Evolutionary conservation across 352 stramenopile species (phyloP).

Genomic region (Pythium dissotocum): DNA sequence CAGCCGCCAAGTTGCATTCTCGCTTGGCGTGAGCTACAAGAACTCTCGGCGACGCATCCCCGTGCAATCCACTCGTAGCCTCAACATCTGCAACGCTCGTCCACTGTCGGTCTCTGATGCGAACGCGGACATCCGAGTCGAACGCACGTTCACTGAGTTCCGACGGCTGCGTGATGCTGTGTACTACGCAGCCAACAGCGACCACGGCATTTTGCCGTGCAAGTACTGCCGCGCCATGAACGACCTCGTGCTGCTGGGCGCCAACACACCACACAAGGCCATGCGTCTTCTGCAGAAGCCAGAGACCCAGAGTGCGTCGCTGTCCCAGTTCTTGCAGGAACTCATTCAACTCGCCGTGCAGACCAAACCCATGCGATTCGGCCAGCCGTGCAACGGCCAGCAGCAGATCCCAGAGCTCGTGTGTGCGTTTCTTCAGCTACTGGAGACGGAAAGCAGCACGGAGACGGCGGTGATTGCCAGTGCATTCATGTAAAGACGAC

Average conservation of each 20-base stretch:
- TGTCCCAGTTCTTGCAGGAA: constrained; percentile 19
- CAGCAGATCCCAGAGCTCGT: constrained; percentile 16
- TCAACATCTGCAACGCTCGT: neutral
- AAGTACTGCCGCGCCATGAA: constrained; percentile 19
- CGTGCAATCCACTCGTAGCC: neutral
- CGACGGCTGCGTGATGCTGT: constrained; percentile 22
- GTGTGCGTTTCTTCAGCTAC: constrained; percentile 9
- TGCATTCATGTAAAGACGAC: neutral
- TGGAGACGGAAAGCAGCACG: neutral
- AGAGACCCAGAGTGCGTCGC: constrained; percentile 6
- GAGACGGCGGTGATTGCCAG: neutral
- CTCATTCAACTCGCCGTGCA: constrained; percentile 18
- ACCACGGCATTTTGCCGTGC: constrained; percentile 19
- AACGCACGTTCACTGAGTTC: constrained; percentile 11
- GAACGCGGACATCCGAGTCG: constrained; percentile 2
- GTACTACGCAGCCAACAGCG: constrained; percentile 19
- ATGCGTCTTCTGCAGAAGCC: constrained; percentile 12
- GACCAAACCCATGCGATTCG: constrained; percentile 8
- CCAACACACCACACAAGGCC: constrained; percentile 2
- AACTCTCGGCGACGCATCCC: constrained; percentile 18
- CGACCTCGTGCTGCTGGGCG: constrained; percentile 16
- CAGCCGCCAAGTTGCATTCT: neutral
- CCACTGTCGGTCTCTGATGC: neutral
- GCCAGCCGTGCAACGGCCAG: constrained; percentile 5
- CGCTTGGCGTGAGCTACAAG: constrained; percentile 14